A percentile compares a stretch with the other conserved stretches of the same genome.
Conservation (phyloP, 768 basidiomycete genomes). For the Suillus weaverae region DNA sequence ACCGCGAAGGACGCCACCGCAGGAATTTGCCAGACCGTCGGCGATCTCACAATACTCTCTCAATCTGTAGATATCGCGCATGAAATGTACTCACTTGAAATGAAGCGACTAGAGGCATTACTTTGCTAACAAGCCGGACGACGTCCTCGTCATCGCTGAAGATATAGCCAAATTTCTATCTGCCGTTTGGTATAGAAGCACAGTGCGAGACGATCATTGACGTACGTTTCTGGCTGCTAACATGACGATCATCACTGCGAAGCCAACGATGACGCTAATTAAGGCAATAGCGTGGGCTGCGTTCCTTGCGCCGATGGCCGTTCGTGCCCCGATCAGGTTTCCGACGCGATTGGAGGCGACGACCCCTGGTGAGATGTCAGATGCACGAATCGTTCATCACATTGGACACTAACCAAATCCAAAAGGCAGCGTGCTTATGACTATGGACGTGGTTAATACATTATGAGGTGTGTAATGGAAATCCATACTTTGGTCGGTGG, state of each 20-base stretch:
- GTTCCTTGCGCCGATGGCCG: conserved; percentile 50
- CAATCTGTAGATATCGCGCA: not conserved
- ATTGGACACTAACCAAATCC: conserved; percentile 49
- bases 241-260: conserved; percentile 58
- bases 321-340: conserved; percentile 64
- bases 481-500: conserved; percentile 66
- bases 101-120: conserved; percentile 55
- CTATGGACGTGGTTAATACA: conserved; percentile 29
- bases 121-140: conserved; percentile 47
- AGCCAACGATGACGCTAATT: conserved; percentile 59
- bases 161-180: conserved; percentile 58
- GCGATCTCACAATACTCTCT: conserved; percentile 37
- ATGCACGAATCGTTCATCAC: not conserved
- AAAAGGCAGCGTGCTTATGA: conserved; percentile 74
- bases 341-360: conserved; percentile 74
- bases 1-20: conserved; percentile 49
- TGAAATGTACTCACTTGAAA: conserved; percentile 41
- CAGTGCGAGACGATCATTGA: conserved; percentile 2
- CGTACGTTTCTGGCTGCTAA: conserved; percentile 57
- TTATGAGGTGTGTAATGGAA: not conserved
- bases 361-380: conserved; percentile 41
- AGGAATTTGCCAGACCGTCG: conserved; percentile 53
- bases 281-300: conserved; percentile 65
- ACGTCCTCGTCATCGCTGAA: conserved; percentile 65
- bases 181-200: not conserved